Base-by-base conservation (phyloP, 805 yeast species). In the Starmera dryadoides region DNA sequence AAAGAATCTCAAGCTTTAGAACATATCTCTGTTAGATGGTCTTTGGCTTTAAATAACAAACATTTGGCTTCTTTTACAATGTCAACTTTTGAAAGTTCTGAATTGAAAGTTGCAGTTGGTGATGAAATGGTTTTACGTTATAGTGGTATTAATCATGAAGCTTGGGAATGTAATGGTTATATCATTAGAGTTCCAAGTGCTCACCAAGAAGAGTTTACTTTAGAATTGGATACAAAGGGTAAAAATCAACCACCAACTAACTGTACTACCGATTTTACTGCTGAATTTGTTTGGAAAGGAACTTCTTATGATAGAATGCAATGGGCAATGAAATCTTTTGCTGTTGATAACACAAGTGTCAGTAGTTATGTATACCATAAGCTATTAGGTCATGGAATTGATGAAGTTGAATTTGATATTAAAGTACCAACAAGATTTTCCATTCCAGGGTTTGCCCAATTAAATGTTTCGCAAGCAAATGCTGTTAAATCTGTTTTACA, bases 271-370 rank as follows among this genome's bases (percentile, higher is more conserved):
- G 86, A 81, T 18, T 89, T 86, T 57, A 77, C 89, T 2, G 88
- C 89, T 1, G 91, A 86, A 50, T 83, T 86, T 55, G 86, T 84
- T 38, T 89, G 96, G 96, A 84, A 84, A 48, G 93, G 91, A 14
- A 78, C 81, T 2, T 68, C 95, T 1, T 88, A 81, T 55, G 80
- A 75, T 31, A 73, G 97, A 52, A 86, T 86, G 93, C 95, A 86
- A 62, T 63, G 65, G 17, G 93, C 96, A 0, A 62, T 89, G 61
- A 75, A 69, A 41, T 53, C 54, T 6, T 86, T 89, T 64, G 96
- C 96, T 3, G 63, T 77, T 8, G 73, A 79, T 38, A 72, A 79
- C 37, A 69, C 75, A 48, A 78, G 88, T 4, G 81, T 86, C 3
- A 77, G 87, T 17, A 81, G 82, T 2, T 81, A 76, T 52, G 65